Conservation (phyloP, 148 eudicot species). For the Salicornia ramosissima region DNA sequence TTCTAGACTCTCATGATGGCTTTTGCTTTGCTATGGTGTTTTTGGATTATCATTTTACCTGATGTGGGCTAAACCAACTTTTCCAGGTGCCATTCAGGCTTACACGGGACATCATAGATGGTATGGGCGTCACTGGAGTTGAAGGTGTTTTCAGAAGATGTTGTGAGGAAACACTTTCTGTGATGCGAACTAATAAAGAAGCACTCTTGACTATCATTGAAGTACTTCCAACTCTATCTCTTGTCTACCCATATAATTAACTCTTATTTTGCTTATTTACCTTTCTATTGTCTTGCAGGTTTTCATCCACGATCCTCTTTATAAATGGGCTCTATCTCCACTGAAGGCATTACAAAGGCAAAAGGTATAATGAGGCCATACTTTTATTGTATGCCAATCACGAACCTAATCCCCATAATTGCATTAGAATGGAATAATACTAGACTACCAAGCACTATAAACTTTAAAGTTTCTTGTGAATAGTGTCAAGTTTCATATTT, state of each 20-base stretch:
- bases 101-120: conserved; percentile 88
- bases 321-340: conserved; percentile 98
- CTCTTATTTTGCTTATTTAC: not conserved
- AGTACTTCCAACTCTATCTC: conserved; percentile 35
- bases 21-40: not conserved
- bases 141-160: conserved; percentile 99
- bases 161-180: conserved; percentile 90
- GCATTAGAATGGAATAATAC: not conserved
- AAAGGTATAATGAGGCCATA: conserved; percentile 45
- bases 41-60: conserved; percentile 1
- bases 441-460: no score
- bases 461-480: not conserved
- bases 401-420: not conserved
- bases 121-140: conserved; percentile 96
- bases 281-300: conserved; percentile 50
- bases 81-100: conserved; percentile 89
- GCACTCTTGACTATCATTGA: conserved; percentile 91
- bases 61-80: conserved; percentile 12
- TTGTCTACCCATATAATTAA: not conserved
- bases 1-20: not conserved
- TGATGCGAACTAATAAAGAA: conserved; percentile 96
- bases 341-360: conserved; percentile 93
- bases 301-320: conserved; percentile 95
- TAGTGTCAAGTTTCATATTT: not conserved
- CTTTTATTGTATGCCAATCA: not conserved